Evolutionary conservation across 345 rosid species (phyloP).

Genomic region (Acer campestre): DNA sequence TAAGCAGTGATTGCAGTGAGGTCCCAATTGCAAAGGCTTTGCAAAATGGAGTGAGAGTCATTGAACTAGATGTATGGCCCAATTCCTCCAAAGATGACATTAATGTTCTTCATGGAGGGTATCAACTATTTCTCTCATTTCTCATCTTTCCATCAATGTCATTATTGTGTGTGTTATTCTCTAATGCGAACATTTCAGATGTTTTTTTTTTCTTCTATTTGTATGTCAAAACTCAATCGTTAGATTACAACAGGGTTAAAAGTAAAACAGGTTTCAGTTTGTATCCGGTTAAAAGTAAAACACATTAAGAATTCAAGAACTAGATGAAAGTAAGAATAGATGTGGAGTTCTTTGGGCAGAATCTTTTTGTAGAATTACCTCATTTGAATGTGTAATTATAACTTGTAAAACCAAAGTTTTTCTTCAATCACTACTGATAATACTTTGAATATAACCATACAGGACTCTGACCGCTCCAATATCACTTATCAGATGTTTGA

Average conservation of each 20-base stretch:
- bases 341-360: neutral
- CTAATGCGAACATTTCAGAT: neutral
- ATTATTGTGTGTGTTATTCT: no score
- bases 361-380: neutral
- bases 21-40: constrained; percentile 81
- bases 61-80: constrained; percentile 97
- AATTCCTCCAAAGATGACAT: constrained; percentile 69
- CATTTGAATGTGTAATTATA: neutral
- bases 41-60: constrained; percentile 80
- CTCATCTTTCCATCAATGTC: no score
- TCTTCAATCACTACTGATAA: neutral
- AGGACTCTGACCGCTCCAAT: constrained; percentile 92
- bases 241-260: no score
- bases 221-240: neutral
- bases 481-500: constrained; percentile 67
- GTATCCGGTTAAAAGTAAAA: no score
- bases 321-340: neutral
- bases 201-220: no score
- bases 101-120: constrained; percentile 97
- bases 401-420: neutral
- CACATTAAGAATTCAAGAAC: no score
- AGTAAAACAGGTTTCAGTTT: no score
- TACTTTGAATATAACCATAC: constrained; percentile 17
- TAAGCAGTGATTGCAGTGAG: constrained; percentile 95
- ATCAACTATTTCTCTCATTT: neutral